Conservation (phyloP, 257 asterid genomes). For the Coffea eugenioides region DNA sequence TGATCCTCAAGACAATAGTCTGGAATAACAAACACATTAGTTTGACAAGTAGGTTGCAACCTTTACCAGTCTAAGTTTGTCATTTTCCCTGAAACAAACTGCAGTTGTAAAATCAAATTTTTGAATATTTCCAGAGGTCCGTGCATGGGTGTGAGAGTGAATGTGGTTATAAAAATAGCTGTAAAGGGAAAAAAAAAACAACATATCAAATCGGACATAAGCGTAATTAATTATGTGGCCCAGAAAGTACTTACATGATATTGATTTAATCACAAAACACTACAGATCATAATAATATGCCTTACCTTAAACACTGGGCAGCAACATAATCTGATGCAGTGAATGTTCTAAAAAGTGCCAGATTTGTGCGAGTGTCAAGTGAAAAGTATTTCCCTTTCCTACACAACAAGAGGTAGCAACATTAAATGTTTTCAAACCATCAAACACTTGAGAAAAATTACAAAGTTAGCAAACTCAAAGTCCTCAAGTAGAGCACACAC, state of each 20-base stretch:
- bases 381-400: conserved; percentile 64
- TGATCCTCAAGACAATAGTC: not conserved
- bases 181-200: not conserved
- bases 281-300: not conserved
- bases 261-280: not conserved
- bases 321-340: conserved; percentile 90
- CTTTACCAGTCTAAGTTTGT: not conserved
- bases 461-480: not conserved
- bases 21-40: not conserved
- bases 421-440: not conserved
- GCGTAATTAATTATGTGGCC: not conserved
- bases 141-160: not conserved
- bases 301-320: conserved; percentile 91
- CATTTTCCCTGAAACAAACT: not conserved
- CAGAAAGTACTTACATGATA: not conserved
- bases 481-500: conserved; percentile 4
- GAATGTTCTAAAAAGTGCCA: conserved; percentile 83
- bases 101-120: not conserved
- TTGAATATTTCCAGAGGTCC: not conserved
- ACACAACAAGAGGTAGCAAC: conserved; percentile 20
- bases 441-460: not conserved
- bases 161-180: not conserved
- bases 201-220: not conserved
- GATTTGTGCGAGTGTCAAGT: conserved; percentile 76
- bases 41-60: not conserved